Conservation (phyloP, 805 yeast genomes). For the Torulaspora gathmanii region DNA sequence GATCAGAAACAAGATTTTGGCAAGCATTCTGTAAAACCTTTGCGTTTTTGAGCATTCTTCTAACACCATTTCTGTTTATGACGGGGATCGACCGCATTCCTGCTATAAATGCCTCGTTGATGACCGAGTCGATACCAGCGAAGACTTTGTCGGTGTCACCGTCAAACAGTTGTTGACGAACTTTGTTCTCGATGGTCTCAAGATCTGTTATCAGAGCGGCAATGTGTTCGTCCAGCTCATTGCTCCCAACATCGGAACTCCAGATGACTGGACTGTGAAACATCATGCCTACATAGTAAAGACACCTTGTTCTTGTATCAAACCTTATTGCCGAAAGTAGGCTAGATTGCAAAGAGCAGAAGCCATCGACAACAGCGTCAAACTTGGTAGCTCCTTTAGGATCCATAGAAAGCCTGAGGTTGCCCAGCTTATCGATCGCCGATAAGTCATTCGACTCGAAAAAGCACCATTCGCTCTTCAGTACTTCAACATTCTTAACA, state of each 20-base stretch:
- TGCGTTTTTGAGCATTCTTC: slow-evolving; percentile 31
- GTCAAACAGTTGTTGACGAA: slow-evolving; percentile 21
- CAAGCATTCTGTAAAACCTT: slow-evolving; percentile 31
- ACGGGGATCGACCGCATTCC: slow-evolving; percentile 27
- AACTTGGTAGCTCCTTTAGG: slow-evolving; percentile 18
- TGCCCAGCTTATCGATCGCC: slow-evolving; percentile 14
- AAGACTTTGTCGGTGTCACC: slow-evolving; percentile 22
- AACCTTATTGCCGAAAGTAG: slow-evolving; percentile 28
- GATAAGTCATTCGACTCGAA: slow-evolving; percentile 35
- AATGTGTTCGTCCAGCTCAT: slow-evolving; percentile 30
- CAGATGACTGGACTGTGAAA: slow-evolving; percentile 27
- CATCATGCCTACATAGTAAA: slow-evolving; percentile 28
- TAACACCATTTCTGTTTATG: slow-evolving; percentile 31
- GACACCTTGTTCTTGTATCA: slow-evolving; percentile 30
- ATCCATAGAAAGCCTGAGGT: slow-evolving; percentile 22
- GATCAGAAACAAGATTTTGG: slow-evolving; percentile 24
- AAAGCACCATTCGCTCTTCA: slow-evolving; percentile 40
- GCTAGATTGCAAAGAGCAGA: slow-evolving; percentile 18
- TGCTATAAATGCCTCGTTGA: slow-evolving; percentile 22
- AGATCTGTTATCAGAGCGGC: slow-evolving; percentile 28
- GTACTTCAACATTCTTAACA: slow-evolving; percentile 27
- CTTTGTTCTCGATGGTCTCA: slow-evolving; percentile 27
- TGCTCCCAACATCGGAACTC: slow-evolving; percentile 32
- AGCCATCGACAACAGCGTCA: slow-evolving; percentile 18
- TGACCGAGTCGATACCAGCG: slow-evolving; percentile 26